Conservation (phyloP, 352 stramenopile species). For the Pythium grandisporangium region DNA sequence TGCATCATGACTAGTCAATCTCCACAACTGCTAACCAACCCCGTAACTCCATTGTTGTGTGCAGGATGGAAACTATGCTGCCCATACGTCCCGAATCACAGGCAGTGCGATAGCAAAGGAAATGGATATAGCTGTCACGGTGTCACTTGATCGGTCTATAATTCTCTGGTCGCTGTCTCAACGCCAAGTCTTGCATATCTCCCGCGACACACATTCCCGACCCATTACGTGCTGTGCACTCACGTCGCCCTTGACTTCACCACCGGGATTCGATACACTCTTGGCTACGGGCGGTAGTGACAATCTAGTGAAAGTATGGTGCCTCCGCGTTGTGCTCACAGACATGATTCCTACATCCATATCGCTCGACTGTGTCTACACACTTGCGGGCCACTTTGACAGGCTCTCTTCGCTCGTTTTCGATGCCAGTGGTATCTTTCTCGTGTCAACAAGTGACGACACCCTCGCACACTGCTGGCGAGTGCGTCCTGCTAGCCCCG, state of each 20-base stretch:
- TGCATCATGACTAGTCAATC: too few species aligned
- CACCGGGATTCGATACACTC: conserved; percentile 16
- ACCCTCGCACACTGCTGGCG: conserved; percentile 39
- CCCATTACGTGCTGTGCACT: conserved; percentile 43
- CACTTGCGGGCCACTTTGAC: conserved; percentile 43
- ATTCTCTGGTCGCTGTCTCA: conserved; percentile 31
- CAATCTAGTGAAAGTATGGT: conserved; percentile 62
- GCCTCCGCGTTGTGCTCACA: conserved; percentile 3
- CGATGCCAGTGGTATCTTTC: conserved; percentile 32
- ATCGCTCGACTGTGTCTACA: conserved; percentile 27
- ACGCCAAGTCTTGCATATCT: conserved; percentile 22
- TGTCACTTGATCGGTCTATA: conserved; percentile 33
- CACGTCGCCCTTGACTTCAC: conserved; percentile 15
- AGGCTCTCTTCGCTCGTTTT: conserved; percentile 22
- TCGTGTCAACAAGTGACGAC: conserved; percentile 44
- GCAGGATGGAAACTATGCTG: conserved; percentile 28
- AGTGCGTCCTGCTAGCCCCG: conserved; percentile 32
- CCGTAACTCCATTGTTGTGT: too few species aligned
- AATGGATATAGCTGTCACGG: conserved; percentile 30
- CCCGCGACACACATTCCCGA: conserved; percentile 29
- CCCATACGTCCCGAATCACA: conserved; percentile 38
- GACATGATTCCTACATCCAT: too few species aligned
- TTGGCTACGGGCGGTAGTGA: conserved; percentile 46
- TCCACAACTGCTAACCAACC: too few species aligned
- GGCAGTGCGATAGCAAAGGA: conserved; percentile 27